phyloP scores from a whole-genome alignment of 306 rosid genomes.

The Quillaja saponaria region DNA sequence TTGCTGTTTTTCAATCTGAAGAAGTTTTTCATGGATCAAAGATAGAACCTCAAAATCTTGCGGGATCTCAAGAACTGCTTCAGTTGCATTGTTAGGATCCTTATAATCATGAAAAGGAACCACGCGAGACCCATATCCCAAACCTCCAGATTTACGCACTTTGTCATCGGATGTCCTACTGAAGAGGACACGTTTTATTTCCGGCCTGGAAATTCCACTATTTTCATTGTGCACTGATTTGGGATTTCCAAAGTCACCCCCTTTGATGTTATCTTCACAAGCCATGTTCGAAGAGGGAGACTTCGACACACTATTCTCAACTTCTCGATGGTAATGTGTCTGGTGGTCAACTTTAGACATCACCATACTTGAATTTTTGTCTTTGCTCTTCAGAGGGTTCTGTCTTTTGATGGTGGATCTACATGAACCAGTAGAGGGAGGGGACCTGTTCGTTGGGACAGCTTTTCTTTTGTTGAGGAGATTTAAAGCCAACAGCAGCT shows the following conservation, averaged over 20 bases:
- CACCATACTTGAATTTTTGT: conserved; percentile 42
- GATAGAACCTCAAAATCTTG: conserved; percentile 81
- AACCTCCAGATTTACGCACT: conserved; percentile 47
- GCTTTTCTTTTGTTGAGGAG: conserved; percentile 56
- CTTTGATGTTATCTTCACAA: conserved; percentile 43
- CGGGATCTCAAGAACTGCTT: conserved; percentile 57
- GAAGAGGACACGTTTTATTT: conserved; percentile 49
- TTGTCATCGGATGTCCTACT: conserved; percentile 59
- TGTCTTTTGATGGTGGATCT: conserved; percentile 43
- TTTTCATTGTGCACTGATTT: conserved; percentile 37
- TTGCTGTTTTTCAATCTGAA: conserved; percentile 96
- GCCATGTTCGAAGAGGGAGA: conserved; percentile 39
- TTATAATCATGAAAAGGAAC: conserved; percentile 66
- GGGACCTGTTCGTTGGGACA: conserved; percentile 66
- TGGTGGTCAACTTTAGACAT: conserved; percentile 43
- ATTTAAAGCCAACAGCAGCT: conserved; percentile 38
- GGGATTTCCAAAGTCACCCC: conserved; percentile 35
- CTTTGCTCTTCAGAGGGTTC: conserved; percentile 35
- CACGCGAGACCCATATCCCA: conserved; percentile 61
- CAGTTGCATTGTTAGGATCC: conserved; percentile 36
- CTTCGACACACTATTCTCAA: conserved; percentile 45
- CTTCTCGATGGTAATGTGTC: conserved; percentile 47
- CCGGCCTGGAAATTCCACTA: conserved; percentile 36
- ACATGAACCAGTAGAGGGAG: conserved; percentile 48
- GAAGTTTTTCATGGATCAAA: conserved; percentile 80